Conservation (phyloP, 257 asterid genomes). For the Apocynum venetum region DNA sequence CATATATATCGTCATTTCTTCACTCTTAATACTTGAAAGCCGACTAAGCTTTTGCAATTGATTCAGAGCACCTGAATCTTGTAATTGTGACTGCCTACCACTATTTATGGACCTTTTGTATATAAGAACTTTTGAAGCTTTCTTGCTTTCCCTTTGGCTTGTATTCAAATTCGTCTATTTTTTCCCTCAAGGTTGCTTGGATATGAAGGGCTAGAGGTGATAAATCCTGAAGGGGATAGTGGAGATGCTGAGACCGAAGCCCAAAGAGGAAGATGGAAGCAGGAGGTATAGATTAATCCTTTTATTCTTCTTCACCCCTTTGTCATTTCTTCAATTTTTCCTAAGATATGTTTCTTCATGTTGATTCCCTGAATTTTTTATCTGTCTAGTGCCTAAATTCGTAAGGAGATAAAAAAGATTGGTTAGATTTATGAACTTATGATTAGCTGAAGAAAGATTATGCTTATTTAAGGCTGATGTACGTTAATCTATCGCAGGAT, state of each 20-base stretch:
- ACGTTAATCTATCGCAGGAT: constrained; percentile 37
- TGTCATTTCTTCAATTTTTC: constrained; percentile 9
- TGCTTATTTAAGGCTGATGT: not conserved
- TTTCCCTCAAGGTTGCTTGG: constrained; percentile 53
- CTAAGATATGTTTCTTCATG: constrained; percentile 22
- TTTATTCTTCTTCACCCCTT: not conserved
- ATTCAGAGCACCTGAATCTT: not conserved
- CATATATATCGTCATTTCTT: not conserved
- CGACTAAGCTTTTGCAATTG: not conserved
- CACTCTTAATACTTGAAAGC: not conserved
- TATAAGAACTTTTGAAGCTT: not conserved
- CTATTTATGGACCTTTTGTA: not conserved
- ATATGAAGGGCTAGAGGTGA: constrained; percentile 81
- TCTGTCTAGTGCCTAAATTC: not conserved
- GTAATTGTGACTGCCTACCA: not conserved
- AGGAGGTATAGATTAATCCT: constrained; percentile 43
- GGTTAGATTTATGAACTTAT: not conserved
- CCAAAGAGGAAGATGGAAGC: constrained; percentile 79
- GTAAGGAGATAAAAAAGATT: too few species aligned
- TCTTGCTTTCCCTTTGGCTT: constrained; percentile 6
- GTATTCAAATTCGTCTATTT: constrained; percentile 9
- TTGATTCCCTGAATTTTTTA: not conserved
- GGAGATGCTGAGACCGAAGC: constrained; percentile 93
- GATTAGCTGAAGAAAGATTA: not conserved
- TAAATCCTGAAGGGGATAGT: constrained; percentile 92